A percentile compares a stretch with the other conserved stretches of the same genome.
phyloP scores from a whole-genome alignment of 768 basidiomycete genomes.

The Trametes sanguinea region DNA sequence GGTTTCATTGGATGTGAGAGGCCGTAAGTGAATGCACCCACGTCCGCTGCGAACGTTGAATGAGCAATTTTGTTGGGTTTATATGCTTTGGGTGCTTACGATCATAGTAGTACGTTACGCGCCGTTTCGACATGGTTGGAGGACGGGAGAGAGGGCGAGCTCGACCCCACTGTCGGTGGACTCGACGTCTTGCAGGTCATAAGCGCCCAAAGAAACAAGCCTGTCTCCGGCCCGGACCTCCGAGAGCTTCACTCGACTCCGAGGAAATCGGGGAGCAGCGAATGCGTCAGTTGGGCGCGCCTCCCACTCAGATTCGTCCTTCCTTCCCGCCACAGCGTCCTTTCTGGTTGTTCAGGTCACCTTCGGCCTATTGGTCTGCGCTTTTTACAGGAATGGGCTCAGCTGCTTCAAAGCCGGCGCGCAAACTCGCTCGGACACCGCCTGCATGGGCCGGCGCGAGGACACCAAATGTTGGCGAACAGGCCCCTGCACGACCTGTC shows the following conservation, averaged over 20 bases:
- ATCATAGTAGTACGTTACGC: slow-evolving; percentile 83
- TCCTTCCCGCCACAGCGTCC: neutral
- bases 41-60: slow-evolving; percentile 52
- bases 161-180: neutral
- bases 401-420: slow-evolving; percentile 58
- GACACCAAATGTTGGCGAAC: slow-evolving; percentile 30
- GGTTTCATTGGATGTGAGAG: slow-evolving; percentile 96
- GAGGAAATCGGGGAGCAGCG: neutral
- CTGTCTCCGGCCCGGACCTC: neutral
- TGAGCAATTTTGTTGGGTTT: slow-evolving; percentile 2
- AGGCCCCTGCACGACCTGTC: slow-evolving; percentile 19
- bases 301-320: neutral
- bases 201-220: neutral
- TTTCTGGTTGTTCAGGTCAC: neutral
- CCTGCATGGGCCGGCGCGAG: slow-evolving; percentile 53
- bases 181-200: neutral
- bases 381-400: slow-evolving; percentile 51
- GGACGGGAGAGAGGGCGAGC: neutral
- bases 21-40: slow-evolving; percentile 79
- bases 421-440: slow-evolving; percentile 52
- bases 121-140: slow-evolving; percentile 61
- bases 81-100: slow-evolving; percentile 39
- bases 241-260: neutral
- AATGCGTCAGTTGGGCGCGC: too few relatives aligned
- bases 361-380: too few relatives aligned